Evolutionary conservation across 208 protist genomes (phyloP).

Genomic region (Leishmania braziliensis): DNA sequence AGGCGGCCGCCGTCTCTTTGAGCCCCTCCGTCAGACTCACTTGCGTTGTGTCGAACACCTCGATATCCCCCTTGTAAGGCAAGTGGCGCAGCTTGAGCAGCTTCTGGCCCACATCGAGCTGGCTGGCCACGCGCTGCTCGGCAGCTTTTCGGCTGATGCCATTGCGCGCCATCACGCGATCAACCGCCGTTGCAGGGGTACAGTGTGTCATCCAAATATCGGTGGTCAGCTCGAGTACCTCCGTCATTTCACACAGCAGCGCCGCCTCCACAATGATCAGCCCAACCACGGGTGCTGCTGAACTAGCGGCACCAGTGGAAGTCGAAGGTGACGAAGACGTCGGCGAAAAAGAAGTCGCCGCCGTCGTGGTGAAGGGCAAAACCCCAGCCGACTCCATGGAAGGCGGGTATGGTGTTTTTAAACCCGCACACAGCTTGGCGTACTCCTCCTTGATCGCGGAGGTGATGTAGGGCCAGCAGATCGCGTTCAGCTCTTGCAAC

Average conservation of each 20-base stretch:
- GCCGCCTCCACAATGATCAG: constrained; percentile 77
- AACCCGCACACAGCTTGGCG: constrained; percentile 5
- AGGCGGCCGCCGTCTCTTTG: constrained; percentile 37
- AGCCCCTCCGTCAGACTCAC: constrained; percentile 53
- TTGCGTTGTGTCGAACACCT: constrained; percentile 63
- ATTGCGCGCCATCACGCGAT: constrained; percentile 56
- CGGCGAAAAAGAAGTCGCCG: background rate
- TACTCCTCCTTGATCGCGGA: constrained; percentile 44
- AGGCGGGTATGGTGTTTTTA: background rate
- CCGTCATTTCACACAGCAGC: constrained; percentile 62
- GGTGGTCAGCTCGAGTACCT: constrained; percentile 35
- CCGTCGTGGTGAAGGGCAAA: background rate
- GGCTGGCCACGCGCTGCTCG: constrained; percentile 45
- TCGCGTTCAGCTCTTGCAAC: constrained; percentile 53
- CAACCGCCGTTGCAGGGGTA: constrained; percentile 36
- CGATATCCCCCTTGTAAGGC: constrained; percentile 43
- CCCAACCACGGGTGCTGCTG: constrained; percentile 12
- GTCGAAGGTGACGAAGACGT: background rate
- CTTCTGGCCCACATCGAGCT: constrained; percentile 38
- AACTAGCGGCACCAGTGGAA: background rate
- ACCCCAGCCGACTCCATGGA: background rate
- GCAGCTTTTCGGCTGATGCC: constrained; percentile 43
- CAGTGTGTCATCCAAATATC: constrained; percentile 81
- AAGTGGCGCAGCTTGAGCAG: constrained; percentile 30
- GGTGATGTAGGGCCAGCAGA: constrained; percentile 78